A percentile compares a stretch with the other conserved stretches of the same genome.
Evolutionary conservation across 768 basidiomycete species (phyloP).

Genomic region (Leccinum rimulosum): DNA sequence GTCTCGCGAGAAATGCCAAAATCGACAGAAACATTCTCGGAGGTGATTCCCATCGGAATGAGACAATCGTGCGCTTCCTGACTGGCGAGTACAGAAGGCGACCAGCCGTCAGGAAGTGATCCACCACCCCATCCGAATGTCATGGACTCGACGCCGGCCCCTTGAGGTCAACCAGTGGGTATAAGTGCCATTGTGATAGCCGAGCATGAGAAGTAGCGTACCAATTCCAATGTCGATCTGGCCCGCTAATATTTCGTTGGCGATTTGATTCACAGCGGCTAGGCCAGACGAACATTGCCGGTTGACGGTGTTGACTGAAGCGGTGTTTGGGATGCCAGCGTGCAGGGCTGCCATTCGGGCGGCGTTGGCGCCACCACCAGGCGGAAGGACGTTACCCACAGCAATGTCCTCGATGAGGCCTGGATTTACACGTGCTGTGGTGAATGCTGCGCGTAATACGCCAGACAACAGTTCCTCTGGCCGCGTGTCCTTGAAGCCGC

Average conservation of each 20-base stretch:
- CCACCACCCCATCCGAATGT: constrained; percentile 67
- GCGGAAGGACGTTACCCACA: constrained; percentile 87
- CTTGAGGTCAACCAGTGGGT: constrained; percentile 33
- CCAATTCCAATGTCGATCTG: constrained; percentile 92
- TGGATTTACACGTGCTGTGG: constrained; percentile 69
- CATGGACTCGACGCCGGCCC: constrained; percentile 91
- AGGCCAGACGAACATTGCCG: constrained; percentile 89
- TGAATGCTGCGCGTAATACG: constrained; percentile 72
- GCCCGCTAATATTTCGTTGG: constrained; percentile 71
- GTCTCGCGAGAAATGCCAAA: constrained; percentile 67
- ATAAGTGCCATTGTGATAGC: background rate
- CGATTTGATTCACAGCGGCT: constrained; percentile 77
- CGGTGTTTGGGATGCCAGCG: constrained; percentile 78
- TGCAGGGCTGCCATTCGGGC: constrained; percentile 87
- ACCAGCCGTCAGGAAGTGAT: constrained; percentile 54
- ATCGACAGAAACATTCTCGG: constrained; percentile 86
- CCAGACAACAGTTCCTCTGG: constrained; percentile 80
- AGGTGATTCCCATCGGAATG: constrained; percentile 90
- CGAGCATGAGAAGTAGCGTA: constrained; percentile 31
- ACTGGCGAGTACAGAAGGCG: constrained; percentile 62
- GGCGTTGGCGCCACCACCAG: constrained; percentile 75
- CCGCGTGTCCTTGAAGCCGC: constrained; percentile 88
- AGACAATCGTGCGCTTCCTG: constrained; percentile 78
- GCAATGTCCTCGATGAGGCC: constrained; percentile 79
- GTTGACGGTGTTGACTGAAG: constrained; percentile 80